phyloP scores from a whole-genome alignment of 768 basidiomycete species.

The Termitomyces titanicus region DNA sequence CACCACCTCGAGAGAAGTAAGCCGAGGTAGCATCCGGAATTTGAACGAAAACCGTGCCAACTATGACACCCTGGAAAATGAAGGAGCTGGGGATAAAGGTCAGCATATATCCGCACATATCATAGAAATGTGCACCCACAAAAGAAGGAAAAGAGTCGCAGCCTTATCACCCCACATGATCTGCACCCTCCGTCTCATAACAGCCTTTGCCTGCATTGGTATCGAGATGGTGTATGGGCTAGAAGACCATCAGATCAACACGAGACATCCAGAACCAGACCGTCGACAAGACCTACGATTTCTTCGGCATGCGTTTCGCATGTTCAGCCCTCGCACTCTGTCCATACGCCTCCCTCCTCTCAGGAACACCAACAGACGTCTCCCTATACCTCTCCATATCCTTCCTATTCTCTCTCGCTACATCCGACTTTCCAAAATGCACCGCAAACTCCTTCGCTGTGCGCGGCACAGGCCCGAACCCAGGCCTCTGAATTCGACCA shows the following conservation, averaged over 20 bases:
- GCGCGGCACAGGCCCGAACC: constrained; percentile 31
- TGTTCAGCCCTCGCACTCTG: constrained; percentile 49
- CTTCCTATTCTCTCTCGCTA: constrained; percentile 31
- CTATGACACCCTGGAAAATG: constrained; percentile 44
- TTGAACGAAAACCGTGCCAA: constrained; percentile 65
- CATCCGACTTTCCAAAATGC: constrained; percentile 28
- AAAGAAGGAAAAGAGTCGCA: constrained; percentile 24
- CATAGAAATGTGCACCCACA: constrained; percentile 19
- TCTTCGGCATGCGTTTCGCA: constrained; percentile 37
- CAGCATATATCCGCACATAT: not conserved
- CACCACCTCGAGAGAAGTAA: constrained; percentile 75
- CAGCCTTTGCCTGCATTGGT: constrained; percentile 33
- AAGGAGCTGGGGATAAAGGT: constrained; percentile 37
- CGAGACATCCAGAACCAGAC: not conserved
- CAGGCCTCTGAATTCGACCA: constrained; percentile 42
- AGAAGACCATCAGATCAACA: not conserved
- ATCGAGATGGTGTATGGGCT: constrained; percentile 36
- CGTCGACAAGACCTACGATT: constrained; percentile 18
- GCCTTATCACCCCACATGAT: constrained; percentile 31
- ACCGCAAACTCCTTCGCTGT: constrained; percentile 44
- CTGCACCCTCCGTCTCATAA: constrained; percentile 36
- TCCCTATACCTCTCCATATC: constrained; percentile 48
- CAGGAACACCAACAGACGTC: constrained; percentile 40
- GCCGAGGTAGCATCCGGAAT: constrained; percentile 51
- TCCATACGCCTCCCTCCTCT: constrained; percentile 37